These are phyloP conservation scores for Platismatia glauca DNA, from an alignment of 495 filamentous ascomycete genomes.

Conservation along the genomic window DNA sequence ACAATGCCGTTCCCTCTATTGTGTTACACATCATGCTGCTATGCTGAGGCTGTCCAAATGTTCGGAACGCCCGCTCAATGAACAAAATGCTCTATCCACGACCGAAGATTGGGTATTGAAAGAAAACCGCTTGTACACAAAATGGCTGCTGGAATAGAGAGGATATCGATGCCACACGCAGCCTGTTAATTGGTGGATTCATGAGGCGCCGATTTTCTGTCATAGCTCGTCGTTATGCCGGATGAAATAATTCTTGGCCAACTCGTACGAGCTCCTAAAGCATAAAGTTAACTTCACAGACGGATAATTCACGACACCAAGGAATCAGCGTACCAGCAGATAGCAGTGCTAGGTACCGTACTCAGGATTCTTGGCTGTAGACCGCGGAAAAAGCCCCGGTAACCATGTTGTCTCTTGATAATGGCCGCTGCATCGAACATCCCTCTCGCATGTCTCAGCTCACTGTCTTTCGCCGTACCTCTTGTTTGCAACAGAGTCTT, in stretches of 20 bases:
- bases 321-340: slow-evolving; percentile 76
- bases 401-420: slow-evolving; percentile 75
- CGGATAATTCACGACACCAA: not conserved
- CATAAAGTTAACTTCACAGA: slow-evolving; percentile 43
- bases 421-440: slow-evolving; percentile 73
- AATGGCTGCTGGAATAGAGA: not conserved
- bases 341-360: slow-evolving; percentile 96
- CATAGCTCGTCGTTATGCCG: slow-evolving; percentile 24
- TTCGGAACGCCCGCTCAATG: slow-evolving; percentile 17
- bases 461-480: slow-evolving; percentile 67
- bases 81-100: slow-evolving; percentile 15
- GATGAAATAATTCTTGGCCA: slow-evolving; percentile 70
- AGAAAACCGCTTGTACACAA: slow-evolving; percentile 10
- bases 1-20: slow-evolving; percentile 12
- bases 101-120: slow-evolving; percentile 13
- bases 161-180: not conserved
- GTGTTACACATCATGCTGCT: slow-evolving; percentile 13
- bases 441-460: slow-evolving; percentile 77
- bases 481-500: slow-evolving; percentile 95
- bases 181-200: not conserved
- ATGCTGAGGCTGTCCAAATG: slow-evolving; percentile 9
- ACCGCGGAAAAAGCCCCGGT: slow-evolving; percentile 83
- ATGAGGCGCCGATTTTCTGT: not conserved
- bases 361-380: slow-evolving; percentile 86
- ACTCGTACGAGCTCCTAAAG: slow-evolving; percentile 63